A percentile compares a stretch with the other conserved stretches of the same genome.
Evolutionary conservation across 2,329 filamentous ascomycete genomes (phyloP).

Genomic region (Juglanconis oblonga): DNA sequence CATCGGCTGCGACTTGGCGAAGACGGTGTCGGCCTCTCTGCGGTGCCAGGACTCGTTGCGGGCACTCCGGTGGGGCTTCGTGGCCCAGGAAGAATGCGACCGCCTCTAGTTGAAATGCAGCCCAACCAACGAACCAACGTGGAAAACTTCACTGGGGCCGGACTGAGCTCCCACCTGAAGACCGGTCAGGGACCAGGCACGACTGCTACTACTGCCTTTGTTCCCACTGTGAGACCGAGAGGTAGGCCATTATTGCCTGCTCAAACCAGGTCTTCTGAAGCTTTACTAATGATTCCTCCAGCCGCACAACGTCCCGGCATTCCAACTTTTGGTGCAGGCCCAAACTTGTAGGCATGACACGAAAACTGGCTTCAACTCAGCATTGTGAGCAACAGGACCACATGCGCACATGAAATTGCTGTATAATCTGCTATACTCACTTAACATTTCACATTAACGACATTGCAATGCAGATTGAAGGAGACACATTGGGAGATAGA

Average conservation of each 20-base stretch:
- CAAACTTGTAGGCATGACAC: not conserved
- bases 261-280: too few species aligned
- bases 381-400: not conserved
- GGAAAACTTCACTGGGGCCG: conserved; percentile 11
- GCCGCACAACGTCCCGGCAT: conserved; percentile 6
- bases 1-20: conserved; percentile 26
- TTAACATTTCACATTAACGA: too few species aligned
- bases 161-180: conserved; percentile 18
- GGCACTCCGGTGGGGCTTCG: conserved; percentile 22
- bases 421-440: not conserved
- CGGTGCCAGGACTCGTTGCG: conserved; percentile 29
- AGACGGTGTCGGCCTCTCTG: conserved; percentile 26
- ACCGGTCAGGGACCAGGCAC: conserved; percentile 7
- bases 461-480: too few species aligned
- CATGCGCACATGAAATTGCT: not conserved
- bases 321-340: not conserved
- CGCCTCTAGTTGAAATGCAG: conserved; percentile 2
- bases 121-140: not conserved
- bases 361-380: not conserved
- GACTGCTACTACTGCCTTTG: not conserved
- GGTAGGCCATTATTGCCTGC: conserved; percentile 1
- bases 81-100: conserved; percentile 9
- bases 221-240: conserved; percentile 5
- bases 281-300: not conserved
- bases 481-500: not conserved